Evolutionary conservation across 805 yeast genomes (phyloP).

Genomic region (Ogataea saltuana): DNA sequence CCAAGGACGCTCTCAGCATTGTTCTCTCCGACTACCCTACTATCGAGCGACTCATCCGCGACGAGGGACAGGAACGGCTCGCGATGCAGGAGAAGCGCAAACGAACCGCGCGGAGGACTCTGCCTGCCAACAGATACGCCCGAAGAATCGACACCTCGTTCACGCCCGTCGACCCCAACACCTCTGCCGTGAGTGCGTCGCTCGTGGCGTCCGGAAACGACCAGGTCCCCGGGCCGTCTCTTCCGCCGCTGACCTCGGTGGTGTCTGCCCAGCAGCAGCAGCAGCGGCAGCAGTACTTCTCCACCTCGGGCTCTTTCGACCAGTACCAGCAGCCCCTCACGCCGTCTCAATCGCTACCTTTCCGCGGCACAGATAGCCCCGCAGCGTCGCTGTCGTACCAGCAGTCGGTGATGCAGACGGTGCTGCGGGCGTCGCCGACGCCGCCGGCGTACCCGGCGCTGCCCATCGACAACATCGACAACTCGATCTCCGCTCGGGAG

Average conservation of each 20-base stretch:
- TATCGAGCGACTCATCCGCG: constrained; percentile 67
- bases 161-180: constrained; percentile 5
- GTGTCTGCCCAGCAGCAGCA: no score
- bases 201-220: constrained; percentile 35
- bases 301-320: constrained; percentile 1
- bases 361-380: not conserved
- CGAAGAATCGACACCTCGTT: constrained; percentile 11
- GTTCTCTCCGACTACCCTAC: constrained; percentile 64
- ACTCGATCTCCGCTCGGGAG: constrained; percentile 53
- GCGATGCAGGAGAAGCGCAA: constrained; percentile 68
- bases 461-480: constrained; percentile 45
- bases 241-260: constrained; percentile 35
- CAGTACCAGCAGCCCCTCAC: not conserved
- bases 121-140: constrained; percentile 17
- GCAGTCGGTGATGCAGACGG: no score
- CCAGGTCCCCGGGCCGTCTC: constrained; percentile 41
- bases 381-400: no score
- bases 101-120: constrained; percentile 40
- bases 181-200: no score
- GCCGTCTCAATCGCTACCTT: not conserved
- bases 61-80: constrained; percentile 76
- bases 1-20: constrained; percentile 58
- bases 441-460: no score
- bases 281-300: no score
- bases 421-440: no score